Evolutionary conservation across 768 basidiomycete species (phyloP).

Genomic region (Boletus tylopilopsis): DNA sequence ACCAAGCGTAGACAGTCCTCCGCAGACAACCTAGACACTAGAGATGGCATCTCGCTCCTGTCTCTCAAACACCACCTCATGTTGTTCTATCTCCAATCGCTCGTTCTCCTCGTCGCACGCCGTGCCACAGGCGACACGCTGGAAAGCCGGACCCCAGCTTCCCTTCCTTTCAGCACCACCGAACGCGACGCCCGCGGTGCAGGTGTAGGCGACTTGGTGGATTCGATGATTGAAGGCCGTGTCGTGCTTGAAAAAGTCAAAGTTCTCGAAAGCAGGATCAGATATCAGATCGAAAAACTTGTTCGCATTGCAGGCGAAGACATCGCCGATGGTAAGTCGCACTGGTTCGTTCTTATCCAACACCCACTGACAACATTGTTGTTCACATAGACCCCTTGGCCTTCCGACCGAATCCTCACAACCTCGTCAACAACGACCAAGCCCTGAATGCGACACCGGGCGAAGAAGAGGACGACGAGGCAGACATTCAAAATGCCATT

Average conservation of each 20-base stretch:
- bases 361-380: not conserved
- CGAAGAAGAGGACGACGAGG: slow-evolving; percentile 17
- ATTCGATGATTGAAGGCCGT: slow-evolving; percentile 74
- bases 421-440: slow-evolving; percentile 49
- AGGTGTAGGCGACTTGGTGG: slow-evolving; percentile 70
- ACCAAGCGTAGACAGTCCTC: slow-evolving; percentile 24
- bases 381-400: slow-evolving; percentile 71
- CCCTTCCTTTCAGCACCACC: slow-evolving; percentile 47
- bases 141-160: slow-evolving; percentile 44
- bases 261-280: slow-evolving; percentile 80
- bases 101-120: slow-evolving; percentile 70
- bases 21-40: slow-evolving; percentile 44
- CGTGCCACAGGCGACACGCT: slow-evolving; percentile 67
- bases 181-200: slow-evolving; percentile 54
- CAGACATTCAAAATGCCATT: slow-evolving; percentile 42
- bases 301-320: slow-evolving; percentile 65
- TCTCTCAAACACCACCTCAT: slow-evolving; percentile 84
- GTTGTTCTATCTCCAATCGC: slow-evolving; percentile 80
- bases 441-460: slow-evolving; percentile 32
- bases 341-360: not conserved
- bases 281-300: slow-evolving; percentile 95
- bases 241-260: slow-evolving; percentile 87
- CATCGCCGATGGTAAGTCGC: slow-evolving; percentile 54
- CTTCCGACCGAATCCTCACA: slow-evolving; percentile 87
- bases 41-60: slow-evolving; percentile 86